Conservation (phyloP, 2,329 filamentous ascomycete genomes). For the Colletotrichum scovillei region DNA sequence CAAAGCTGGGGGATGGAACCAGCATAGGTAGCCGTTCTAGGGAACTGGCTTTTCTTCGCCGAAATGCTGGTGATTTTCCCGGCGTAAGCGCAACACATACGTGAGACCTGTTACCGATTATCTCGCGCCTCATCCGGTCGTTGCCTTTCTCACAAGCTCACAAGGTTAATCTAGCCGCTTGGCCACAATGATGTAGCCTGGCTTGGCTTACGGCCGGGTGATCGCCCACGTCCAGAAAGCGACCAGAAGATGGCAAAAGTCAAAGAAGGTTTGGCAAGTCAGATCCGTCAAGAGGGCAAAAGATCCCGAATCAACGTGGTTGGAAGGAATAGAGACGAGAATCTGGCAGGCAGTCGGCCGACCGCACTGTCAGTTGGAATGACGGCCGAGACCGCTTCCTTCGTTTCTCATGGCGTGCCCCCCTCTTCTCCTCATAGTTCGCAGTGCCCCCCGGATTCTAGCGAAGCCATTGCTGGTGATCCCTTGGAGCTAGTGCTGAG, state of each 20-base stretch:
- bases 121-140: constrained; percentile 8
- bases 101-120: not conserved
- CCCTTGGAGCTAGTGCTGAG: not conserved
- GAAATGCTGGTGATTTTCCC: not conserved
- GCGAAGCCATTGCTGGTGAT: not conserved
- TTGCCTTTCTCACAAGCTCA: not conserved
- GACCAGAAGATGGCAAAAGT: not conserved
- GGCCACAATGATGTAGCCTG: not conserved
- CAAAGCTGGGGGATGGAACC: not conserved
- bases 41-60: not conserved
- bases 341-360: not conserved
- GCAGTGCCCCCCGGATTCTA: not conserved
- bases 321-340: not conserved
- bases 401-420: not conserved
- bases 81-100: not conserved
- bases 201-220: constrained; percentile 6
- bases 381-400: not conserved
- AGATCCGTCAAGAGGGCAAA: not conserved
- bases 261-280: constrained; percentile 4
- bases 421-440: not conserved
- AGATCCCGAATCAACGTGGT: not conserved
- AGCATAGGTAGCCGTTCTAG: not conserved
- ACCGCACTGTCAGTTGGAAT: not conserved
- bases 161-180: constrained; percentile 6
- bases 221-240: not conserved